Conservation (phyloP, 768 basidiomycete species). For the Mycena alexandri region DNA sequence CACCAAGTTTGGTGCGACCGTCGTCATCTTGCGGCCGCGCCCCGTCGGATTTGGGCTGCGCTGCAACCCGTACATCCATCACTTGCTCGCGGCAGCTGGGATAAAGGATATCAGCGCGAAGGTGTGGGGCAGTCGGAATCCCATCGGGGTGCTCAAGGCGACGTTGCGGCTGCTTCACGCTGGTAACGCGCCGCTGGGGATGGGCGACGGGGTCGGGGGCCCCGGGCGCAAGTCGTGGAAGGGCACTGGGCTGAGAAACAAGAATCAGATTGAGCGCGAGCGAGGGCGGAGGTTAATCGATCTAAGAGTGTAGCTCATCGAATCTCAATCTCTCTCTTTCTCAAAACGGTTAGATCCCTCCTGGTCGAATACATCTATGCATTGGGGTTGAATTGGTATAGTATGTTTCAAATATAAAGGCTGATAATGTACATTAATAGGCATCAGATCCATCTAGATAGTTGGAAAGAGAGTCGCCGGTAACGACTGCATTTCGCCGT, state of each 20-base stretch:
- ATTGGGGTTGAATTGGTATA: background rate
- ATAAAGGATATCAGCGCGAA: constrained; percentile 96
- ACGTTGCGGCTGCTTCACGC: constrained; percentile 86
- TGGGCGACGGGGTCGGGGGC: constrained; percentile 89
- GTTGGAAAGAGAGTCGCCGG: constrained; percentile 23
- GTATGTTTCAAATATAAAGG: constrained; percentile 5
- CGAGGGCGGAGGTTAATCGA: constrained; percentile 84
- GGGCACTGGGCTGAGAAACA: constrained; percentile 77
- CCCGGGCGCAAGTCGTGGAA: constrained; percentile 78
- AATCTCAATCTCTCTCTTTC: background rate
- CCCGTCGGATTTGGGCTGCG: constrained; percentile 93
- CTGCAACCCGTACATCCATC: constrained; percentile 91
- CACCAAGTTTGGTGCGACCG: constrained; percentile 87
- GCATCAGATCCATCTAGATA: constrained; percentile 14
- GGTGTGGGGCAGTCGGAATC: constrained; percentile 93
- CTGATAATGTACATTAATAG: background rate
- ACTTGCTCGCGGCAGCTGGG: constrained; percentile 92
- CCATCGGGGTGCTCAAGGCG: constrained; percentile 88
- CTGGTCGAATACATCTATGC: no score
- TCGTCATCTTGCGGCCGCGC: constrained; percentile 82
- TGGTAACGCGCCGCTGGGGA: constrained; percentile 81
- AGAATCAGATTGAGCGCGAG: constrained; percentile 82
- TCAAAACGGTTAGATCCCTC: no score
- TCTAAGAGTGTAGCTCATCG: constrained; percentile 60
- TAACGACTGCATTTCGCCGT: constrained; percentile 12